phyloP scores from a whole-genome alignment of 352 stramenopile species.

The Pythium rhizo-oryzae region DNA sequence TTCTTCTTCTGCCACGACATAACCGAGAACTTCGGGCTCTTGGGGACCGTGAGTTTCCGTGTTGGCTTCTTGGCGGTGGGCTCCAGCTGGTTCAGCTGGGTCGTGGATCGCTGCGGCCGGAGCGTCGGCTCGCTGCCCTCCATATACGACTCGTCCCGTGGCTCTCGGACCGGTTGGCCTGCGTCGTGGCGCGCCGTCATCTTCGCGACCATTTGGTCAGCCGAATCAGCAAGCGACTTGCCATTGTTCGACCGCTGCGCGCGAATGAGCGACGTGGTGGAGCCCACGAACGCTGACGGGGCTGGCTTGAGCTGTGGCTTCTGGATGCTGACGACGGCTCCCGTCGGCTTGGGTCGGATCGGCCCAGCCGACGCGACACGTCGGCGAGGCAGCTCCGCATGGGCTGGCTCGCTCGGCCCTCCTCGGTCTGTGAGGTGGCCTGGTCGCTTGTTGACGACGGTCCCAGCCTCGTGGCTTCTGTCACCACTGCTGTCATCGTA shows the following conservation, averaged over 20 bases:
- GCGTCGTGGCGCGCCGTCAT: slow-evolving; percentile 25
- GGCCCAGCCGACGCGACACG: slow-evolving; percentile 31
- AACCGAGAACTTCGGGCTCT: slow-evolving; percentile 83
- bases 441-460: too few species aligned
- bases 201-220: slow-evolving; percentile 46
- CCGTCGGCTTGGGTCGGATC: slow-evolving; percentile 18
- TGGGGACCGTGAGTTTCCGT: slow-evolving; percentile 72
- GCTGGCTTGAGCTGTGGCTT: background rate
- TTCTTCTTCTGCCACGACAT: slow-evolving; percentile 88
- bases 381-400: background rate
- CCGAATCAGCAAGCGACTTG: slow-evolving; percentile 54
- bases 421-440: too few species aligned
- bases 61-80: slow-evolving; percentile 20
- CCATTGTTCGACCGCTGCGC: slow-evolving; percentile 50
- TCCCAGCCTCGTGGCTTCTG: too few species aligned
- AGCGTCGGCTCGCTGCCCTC: slow-evolving; percentile 17
- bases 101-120: slow-evolving; percentile 43
- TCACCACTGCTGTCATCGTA: too few species aligned
- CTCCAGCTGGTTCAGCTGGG: slow-evolving; percentile 36
- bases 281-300: slow-evolving; percentile 45
- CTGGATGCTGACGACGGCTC: slow-evolving; percentile 10
- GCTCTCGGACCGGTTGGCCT: slow-evolving; percentile 6
- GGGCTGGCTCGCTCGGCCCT: too few species aligned
- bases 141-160: slow-evolving; percentile 14
- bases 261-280: slow-evolving; percentile 68